Conservation (phyloP, 2,329 filamentous ascomycete species). For the Penicillium sp. region DNA sequence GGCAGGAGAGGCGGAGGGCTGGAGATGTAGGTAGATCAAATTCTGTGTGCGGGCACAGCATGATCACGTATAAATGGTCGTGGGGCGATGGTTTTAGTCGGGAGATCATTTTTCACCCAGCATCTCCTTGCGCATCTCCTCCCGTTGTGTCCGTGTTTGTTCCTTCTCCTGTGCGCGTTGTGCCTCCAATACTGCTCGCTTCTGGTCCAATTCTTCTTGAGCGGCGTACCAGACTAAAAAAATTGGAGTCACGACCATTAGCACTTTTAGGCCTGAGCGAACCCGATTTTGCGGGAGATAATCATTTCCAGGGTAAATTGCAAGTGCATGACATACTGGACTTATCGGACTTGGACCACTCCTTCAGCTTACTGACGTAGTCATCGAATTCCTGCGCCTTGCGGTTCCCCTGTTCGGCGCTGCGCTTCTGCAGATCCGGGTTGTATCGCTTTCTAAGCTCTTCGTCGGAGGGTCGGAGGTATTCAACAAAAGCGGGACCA, state of each 20-base stretch:
- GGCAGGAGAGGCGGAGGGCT: background rate
- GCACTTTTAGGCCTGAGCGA: background rate
- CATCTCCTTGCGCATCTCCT: constrained; percentile 44
- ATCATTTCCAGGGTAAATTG: background rate
- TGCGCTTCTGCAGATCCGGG: constrained; percentile 86
- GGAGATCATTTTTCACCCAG: constrained; percentile 34
- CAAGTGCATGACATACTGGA: constrained; percentile 62
- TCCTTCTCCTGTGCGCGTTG: constrained; percentile 31
- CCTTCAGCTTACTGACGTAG: constrained; percentile 80
- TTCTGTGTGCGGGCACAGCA: background rate
- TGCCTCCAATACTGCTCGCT: constrained; percentile 27
- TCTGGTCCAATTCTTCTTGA: constrained; percentile 37
- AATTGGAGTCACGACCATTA: constrained; percentile 6
- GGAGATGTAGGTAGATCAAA: background rate
- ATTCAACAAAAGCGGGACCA: constrained; percentile 80
- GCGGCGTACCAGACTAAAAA: constrained; percentile 42
- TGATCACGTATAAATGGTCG: background rate
- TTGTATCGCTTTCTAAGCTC: constrained; percentile 90
- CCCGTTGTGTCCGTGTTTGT: constrained; percentile 35
- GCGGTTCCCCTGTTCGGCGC: constrained; percentile 73
- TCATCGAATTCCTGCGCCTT: constrained; percentile 84
- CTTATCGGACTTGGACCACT: constrained; percentile 87
- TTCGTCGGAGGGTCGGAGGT: constrained; percentile 73
- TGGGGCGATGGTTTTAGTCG: background rate
- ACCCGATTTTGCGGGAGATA: background rate